Conservation (phyloP, 768 basidiomycete genomes). For the Ramaria sp. region DNA sequence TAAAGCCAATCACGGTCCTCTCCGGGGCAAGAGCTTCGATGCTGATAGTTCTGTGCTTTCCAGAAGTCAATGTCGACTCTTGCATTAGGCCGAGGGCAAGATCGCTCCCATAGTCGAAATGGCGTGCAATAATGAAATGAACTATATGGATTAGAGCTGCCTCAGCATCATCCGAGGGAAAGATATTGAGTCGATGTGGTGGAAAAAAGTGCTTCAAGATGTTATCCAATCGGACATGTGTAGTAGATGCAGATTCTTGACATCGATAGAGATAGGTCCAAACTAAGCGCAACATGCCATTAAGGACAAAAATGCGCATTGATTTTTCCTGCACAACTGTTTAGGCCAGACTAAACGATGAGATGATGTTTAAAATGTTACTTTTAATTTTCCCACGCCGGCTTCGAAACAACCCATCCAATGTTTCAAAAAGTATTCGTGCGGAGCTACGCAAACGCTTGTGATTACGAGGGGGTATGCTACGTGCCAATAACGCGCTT, state of each 20-base stretch:
- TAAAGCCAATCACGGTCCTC: conserved; percentile 60
- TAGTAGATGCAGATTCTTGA: conserved; percentile 71
- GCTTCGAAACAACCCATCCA: conserved; percentile 70
- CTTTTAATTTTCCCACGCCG: conserved; percentile 73
- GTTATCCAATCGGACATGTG: conserved; percentile 67
- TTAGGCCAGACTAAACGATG: conserved; percentile 10
- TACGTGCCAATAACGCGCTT: conserved; percentile 81
- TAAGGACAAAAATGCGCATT: conserved; percentile 59
- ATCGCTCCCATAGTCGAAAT: conserved; percentile 79
- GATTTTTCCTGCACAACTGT: conserved; percentile 56
- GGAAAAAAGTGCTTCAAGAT: conserved; percentile 76
- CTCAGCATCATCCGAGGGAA: conserved; percentile 63
- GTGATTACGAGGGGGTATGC: conserved; percentile 82
- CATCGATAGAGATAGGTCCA: conserved; percentile 97
- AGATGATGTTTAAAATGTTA: conserved; percentile 18
- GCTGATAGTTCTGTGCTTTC: conserved; percentile 21
- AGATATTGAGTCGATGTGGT: conserved; percentile 44
- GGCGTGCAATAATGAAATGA: conserved; percentile 74
- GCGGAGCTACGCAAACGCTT: conserved; percentile 78
- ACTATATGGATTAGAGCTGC: conserved; percentile 69
- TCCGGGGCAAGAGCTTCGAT: conserved; percentile 46
- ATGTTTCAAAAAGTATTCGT: conserved; percentile 72
- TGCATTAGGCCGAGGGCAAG: conserved; percentile 73
- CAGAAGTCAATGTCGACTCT: conserved; percentile 37
- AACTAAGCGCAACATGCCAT: conserved; percentile 70